Conservation (phyloP, 371 early-diverging fungal species). For the Mucor velutinosus region DNA sequence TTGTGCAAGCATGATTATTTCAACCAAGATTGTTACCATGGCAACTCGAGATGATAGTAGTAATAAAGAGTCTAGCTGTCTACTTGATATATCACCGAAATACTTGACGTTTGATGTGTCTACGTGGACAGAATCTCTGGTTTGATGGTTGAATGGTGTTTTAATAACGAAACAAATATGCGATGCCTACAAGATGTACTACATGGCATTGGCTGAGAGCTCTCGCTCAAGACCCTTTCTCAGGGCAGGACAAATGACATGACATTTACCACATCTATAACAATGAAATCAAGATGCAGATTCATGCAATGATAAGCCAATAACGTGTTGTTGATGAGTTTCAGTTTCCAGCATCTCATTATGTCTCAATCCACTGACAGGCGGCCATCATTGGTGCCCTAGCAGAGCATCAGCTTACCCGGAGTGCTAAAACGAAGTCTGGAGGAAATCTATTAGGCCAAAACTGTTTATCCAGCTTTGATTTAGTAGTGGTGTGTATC, state of each 20-base stretch:
- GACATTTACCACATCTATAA: background rate
- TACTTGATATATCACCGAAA: no score
- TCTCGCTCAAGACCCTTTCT: no score
- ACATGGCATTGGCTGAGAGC: no score
- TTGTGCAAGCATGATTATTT: background rate
- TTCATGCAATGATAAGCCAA: background rate
- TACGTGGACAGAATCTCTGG: no score
- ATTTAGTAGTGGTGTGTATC: background rate
- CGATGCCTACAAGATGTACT: no score
- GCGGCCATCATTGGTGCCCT: background rate
- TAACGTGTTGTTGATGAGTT: background rate
- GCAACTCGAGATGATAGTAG: no score
- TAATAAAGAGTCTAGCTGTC: no score
- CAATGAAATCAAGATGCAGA: background rate
- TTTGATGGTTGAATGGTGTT: no score
- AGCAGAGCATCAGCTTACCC: background rate
- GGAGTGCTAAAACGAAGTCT: background rate
- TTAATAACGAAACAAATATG: no score
- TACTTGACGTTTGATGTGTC: no score
- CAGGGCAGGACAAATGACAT: background rate
- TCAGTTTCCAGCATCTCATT: background rate
- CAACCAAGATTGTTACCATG: no score
- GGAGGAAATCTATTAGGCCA: no score
- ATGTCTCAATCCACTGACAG: background rate
- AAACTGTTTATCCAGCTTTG: background rate